A percentile compares a stretch with the other conserved stretches of the same genome.
These are phyloP conservation scores for Leishmania gerbilli DNA, from an alignment of 208 protist species.

Conservation along the genomic window DNA sequence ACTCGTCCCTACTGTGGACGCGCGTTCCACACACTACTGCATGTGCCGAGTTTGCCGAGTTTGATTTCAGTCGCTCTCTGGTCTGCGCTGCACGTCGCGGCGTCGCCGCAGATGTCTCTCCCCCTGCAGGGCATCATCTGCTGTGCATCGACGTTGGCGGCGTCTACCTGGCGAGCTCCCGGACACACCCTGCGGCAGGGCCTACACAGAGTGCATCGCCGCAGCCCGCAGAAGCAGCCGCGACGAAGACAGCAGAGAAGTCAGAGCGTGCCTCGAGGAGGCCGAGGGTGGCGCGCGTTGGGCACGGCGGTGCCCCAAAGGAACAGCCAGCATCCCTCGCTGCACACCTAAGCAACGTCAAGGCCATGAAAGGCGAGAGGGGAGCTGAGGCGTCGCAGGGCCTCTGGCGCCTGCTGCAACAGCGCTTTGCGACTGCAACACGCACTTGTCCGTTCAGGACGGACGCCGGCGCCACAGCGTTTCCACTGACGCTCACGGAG, in stretches of 20 bases:
- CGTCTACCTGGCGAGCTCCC: constrained; percentile 10
- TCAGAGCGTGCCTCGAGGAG: neutral
- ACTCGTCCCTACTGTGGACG: neutral
- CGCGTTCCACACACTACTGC: neutral
- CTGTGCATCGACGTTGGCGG: constrained; percentile 28
- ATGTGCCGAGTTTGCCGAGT: neutral
- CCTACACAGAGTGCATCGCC: neutral
- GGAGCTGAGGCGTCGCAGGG: neutral
- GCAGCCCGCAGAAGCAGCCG: neutral
- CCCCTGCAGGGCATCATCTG: neutral
- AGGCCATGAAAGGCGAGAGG: neutral
- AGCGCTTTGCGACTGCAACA: constrained; percentile 13
- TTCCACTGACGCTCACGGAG: constrained; percentile 4
- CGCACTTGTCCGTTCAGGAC: constrained; percentile 1
- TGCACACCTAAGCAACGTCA: neutral
- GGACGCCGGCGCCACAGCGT: neutral
- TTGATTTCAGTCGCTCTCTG: neutral
- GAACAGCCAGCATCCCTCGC: neutral
- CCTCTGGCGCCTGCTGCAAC: constrained; percentile 9
- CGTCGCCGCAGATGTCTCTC: neutral
- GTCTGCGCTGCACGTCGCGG: neutral
- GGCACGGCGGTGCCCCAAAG: neutral
- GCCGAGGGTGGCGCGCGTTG: neutral
- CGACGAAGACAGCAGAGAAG: neutral
- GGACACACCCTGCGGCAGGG: neutral